Evolutionary conservation across 495 filamentous ascomycete species (phyloP).

Genomic region (Podospora didyma): DNA sequence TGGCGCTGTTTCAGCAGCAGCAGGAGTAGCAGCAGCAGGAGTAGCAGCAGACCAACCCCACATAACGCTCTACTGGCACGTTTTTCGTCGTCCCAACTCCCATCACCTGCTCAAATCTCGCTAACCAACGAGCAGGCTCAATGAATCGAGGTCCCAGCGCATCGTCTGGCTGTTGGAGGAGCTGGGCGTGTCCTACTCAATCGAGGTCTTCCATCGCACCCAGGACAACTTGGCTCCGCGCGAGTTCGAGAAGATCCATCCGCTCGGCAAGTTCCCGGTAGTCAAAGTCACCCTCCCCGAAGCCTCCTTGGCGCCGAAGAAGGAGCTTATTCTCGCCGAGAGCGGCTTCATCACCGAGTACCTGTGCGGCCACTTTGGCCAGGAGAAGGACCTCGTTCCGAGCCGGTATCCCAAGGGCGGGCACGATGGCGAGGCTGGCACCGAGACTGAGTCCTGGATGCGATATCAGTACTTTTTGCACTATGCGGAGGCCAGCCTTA

Average conservation of each 20-base stretch:
- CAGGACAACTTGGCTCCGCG: constrained; percentile 58
- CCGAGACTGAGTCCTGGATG: constrained; percentile 72
- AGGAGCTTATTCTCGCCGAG: constrained; percentile 67
- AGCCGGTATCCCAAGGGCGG: constrained; percentile 56
- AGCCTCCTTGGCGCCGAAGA: neutral
- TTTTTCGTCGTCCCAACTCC: too few species aligned
- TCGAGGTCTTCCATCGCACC: constrained; percentile 69
- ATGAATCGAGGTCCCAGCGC: constrained; percentile 75
- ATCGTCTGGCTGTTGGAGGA: constrained; percentile 90
- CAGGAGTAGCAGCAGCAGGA: too few species aligned
- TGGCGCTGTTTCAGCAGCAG: too few species aligned
- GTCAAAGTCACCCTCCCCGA: constrained; percentile 50
- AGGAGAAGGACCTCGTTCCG: constrained; percentile 54
- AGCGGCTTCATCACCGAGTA: constrained; percentile 78
- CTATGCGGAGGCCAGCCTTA: constrained; percentile 61
- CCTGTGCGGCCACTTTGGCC: constrained; percentile 65
- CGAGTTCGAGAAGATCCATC: constrained; percentile 73
- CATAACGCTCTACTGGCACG: too few species aligned
- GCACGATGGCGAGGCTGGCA: constrained; percentile 51
- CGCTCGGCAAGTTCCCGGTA: constrained; percentile 79
- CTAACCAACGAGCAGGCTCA: constrained; percentile 50
- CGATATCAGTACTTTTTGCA: constrained; percentile 76
- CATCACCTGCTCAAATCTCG: too few species aligned
- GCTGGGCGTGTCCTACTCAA: constrained; percentile 69
- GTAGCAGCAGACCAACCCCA: too few species aligned